phyloP scores from a whole-genome alignment of 176 grass and related monocot species.

The Cenchrus americanus region DNA sequence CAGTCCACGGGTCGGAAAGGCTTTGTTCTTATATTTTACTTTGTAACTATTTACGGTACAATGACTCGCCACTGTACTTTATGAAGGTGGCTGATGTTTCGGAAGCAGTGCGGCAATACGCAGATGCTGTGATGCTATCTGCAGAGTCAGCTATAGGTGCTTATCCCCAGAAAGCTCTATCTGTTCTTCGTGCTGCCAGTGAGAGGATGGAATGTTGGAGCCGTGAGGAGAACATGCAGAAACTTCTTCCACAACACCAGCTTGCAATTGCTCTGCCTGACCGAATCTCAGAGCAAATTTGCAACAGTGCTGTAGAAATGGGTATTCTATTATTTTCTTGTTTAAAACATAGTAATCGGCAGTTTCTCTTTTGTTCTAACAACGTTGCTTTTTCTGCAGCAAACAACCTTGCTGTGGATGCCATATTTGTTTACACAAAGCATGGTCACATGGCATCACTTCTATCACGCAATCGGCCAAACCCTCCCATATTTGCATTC shows the following conservation, averaged over 20 bases:
- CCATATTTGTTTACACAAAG: slow-evolving; percentile 81
- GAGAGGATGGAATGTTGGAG: slow-evolving; percentile 68
- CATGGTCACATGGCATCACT: slow-evolving; percentile 68
- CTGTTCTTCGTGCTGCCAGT: slow-evolving; percentile 57
- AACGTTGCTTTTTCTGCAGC: slow-evolving; percentile 44
- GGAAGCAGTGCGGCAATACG: slow-evolving; percentile 70
- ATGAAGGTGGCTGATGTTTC: slow-evolving; percentile 70
- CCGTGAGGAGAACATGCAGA: slow-evolving; percentile 60
- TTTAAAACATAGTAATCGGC: neutral
- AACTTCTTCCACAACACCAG: slow-evolving; percentile 45
- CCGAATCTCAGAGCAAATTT: slow-evolving; percentile 63
- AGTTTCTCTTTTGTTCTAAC: neutral
- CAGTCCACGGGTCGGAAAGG: neutral
- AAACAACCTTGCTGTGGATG: slow-evolving; percentile 71
- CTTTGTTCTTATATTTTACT: neutral
- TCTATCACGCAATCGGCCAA: slow-evolving; percentile 56
- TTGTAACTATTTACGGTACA: slow-evolving; percentile 5
- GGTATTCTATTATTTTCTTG: slow-evolving; percentile 42
- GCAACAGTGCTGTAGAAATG: slow-evolving; percentile 66
- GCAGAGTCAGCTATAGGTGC: slow-evolving; percentile 71
- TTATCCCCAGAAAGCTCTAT: slow-evolving; percentile 64
- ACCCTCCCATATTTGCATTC: slow-evolving; percentile 72
- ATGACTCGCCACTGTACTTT: slow-evolving; percentile 12
- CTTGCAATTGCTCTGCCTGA: slow-evolving; percentile 59
- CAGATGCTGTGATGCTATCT: slow-evolving; percentile 74